phyloP scores from a whole-genome alignment of 208 protist species.

The Acanthamoeba sp. region DNA sequence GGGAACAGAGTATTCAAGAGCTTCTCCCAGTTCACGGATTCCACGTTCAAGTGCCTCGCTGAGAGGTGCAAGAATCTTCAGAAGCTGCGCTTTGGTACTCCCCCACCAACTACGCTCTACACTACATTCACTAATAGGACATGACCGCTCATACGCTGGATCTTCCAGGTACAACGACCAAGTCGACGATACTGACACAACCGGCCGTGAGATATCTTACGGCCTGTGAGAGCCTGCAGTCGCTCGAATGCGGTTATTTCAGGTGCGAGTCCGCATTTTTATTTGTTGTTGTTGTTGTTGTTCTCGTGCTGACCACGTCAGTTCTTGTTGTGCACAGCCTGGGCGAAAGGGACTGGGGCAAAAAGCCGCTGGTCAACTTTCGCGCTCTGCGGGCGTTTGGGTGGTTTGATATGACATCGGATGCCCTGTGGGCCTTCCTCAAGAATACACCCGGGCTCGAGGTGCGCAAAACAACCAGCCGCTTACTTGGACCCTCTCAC shows the following conservation, averaged over 20 bases:
- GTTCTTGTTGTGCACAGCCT: background rate
- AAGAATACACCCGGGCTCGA: conserved; percentile 39
- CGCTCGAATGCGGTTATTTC: conserved; percentile 52
- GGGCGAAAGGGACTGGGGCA: conserved; percentile 44
- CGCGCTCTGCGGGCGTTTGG: conserved; percentile 15
- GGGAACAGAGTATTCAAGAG: conserved; percentile 52
- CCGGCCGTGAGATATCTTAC: conserved; percentile 61
- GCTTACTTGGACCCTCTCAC: background rate
- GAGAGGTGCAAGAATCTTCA: conserved; percentile 5
- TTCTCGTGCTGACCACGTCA: background rate
- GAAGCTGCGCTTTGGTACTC: conserved; percentile 31
- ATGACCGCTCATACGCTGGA: too few relatives aligned
- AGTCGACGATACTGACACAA: conserved; percentile 56
- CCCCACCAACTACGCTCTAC: too few relatives aligned
- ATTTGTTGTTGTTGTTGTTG: background rate
- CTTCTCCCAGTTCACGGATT: conserved; percentile 62
- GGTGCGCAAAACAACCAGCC: background rate
- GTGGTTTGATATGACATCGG: conserved; percentile 49
- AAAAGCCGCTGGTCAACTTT: conserved; percentile 52
- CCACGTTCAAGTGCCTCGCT: conserved; percentile 21
- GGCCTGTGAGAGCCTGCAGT: conserved; percentile 28
- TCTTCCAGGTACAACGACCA: conserved; percentile 24
- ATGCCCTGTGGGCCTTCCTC: conserved; percentile 18
- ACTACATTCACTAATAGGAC: too few relatives aligned
- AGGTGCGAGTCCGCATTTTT: background rate